Evolutionary conservation across 2,329 filamentous ascomycete genomes (phyloP).

Genomic region (Colletotrichum higginsianum): DNA sequence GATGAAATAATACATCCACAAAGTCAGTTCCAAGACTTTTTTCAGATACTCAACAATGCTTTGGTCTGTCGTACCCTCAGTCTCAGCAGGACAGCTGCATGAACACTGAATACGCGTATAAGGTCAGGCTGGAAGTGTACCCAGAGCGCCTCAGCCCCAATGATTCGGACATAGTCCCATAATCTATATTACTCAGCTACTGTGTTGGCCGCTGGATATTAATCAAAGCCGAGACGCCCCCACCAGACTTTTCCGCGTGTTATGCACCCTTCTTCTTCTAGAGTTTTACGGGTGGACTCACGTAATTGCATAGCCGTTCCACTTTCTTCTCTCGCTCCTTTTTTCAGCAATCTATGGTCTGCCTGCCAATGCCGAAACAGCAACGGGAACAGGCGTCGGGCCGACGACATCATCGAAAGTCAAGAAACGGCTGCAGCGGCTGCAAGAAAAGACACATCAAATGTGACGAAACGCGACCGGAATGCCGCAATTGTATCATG

Average conservation of each 20-base stretch:
- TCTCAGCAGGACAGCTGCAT: background rate
- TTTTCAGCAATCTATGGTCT: too few relatives aligned
- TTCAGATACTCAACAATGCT: too few relatives aligned
- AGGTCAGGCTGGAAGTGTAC: too few relatives aligned
- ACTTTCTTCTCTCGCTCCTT: background rate
- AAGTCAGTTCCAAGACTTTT: background rate
- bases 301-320: too few relatives aligned
- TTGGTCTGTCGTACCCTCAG: too few relatives aligned
- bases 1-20: background rate
- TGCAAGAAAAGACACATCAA: conserved; percentile 60
- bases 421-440: conserved; percentile 51
- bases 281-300: too few relatives aligned
- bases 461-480: conserved; percentile 62
- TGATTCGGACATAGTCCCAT: background rate
- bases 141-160: background rate
- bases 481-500: conserved; percentile 56
- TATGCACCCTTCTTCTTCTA: too few relatives aligned
- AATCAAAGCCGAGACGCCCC: too few relatives aligned
- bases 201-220: too few relatives aligned
- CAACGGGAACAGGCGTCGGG: background rate
- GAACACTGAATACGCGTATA: too few relatives aligned
- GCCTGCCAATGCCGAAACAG: conserved; percentile 9
- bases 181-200: background rate
- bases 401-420: conserved; percentile 30
- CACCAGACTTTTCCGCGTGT: too few relatives aligned